Evolutionary conservation across 305 asterid genomes (phyloP).

Genomic region (Fraxinus sp.): DNA sequence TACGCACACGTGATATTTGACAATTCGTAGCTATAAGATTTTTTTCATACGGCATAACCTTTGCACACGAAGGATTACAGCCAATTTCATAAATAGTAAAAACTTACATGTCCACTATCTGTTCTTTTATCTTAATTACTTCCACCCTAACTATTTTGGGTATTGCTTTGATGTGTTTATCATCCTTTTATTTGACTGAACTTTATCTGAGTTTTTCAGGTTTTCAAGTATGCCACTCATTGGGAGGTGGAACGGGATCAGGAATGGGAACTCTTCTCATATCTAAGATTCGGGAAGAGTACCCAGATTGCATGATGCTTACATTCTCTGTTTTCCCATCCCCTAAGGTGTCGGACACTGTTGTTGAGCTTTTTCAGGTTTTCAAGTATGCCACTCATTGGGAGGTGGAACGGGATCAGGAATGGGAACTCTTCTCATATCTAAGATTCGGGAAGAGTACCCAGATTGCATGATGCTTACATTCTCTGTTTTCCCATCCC

Average conservation of each 20-base stretch:
- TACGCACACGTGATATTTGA: background rate
- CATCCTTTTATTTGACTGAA: background rate
- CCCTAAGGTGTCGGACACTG: no score
- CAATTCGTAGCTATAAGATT: background rate
- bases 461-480: no score
- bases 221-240: slow-evolving; percentile 45
- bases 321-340: no score
- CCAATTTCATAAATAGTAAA: background rate
- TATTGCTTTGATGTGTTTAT: background rate
- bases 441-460: no score
- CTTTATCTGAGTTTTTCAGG: slow-evolving; percentile 21
- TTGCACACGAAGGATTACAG: background rate
- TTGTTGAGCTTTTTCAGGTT: no score
- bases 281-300: slow-evolving; percentile 51
- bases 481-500: no score
- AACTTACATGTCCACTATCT: background rate
- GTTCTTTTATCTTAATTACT: background rate
- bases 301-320: no score
- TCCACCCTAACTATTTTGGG: background rate
- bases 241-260: slow-evolving; percentile 54
- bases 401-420: no score
- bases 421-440: no score
- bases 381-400: no score
- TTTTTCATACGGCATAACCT: background rate
- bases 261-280: slow-evolving; percentile 53